Base-by-base conservation (phyloP, 768 basidiomycete species). In the Suillus subluteus region DNA sequence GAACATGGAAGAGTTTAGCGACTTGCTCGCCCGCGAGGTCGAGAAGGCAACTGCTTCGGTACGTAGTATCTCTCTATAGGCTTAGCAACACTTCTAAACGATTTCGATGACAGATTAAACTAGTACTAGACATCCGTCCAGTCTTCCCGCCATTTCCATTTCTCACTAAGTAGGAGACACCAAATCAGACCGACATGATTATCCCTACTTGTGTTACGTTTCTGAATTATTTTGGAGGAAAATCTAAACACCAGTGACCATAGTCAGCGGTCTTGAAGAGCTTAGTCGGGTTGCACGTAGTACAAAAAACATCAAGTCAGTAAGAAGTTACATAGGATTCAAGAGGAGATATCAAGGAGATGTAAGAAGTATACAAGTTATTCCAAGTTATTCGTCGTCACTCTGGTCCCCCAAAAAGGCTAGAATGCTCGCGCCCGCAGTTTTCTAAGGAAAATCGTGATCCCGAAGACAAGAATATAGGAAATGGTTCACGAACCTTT, bases 401-500 rank as follows among this genome's bases (percentile, higher is more conserved):
- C 90, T 91, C 72, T 92, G 89, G 70, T 91, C 89, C 46, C 79
- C 82, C 66, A 94, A 78, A 74, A 93, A 93, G 6, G 88, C 89
- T 81, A 84, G 85, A 62, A 94, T 91, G 66, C 87, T 90, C 65
- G 81, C 80, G 23, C 84, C 80, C 23, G 86, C 86, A 55, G 79
- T 86, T 65, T 70, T 73, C 83, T 84, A 63, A 30, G 54, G 54
- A 54, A 30, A 52, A 21, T 8, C 40, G 62, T 62, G 54, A 52
- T 6, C 32, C 41, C n/a, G 32, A 23, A 37, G 23, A 55, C 41
- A 38, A 52, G 40, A 38, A 26, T 32, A 9, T 46, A 15, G 0
- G 13, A 41, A 30, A 32, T 5, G 12, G 16, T 65, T 62, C 58
- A 71, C 79, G 54, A 63, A 88, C 88, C 74, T 79, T 82, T 70